These are phyloP conservation scores for Musa balbisiana DNA, from an alignment of 202 grass and related monocot genomes.

Conservation along the genomic window DNA sequence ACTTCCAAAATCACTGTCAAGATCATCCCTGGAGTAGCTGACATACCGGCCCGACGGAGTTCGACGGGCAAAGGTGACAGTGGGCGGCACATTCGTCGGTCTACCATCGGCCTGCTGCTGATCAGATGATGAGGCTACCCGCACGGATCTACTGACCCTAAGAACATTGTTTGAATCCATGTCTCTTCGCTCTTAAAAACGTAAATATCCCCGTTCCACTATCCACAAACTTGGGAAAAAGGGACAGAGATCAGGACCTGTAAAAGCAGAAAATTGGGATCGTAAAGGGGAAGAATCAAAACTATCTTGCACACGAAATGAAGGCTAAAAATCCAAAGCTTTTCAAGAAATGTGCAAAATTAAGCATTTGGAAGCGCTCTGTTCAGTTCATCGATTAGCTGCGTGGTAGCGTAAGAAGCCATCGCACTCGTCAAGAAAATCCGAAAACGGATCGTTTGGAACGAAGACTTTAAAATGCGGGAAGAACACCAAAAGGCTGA, in stretches of 20 bases:
- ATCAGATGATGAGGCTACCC: conserved; percentile 15
- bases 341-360: background rate
- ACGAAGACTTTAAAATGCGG: too few species aligned
- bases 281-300: too few species aligned
- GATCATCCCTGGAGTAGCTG: conserved; percentile 76
- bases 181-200: background rate
- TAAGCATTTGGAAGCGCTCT: background rate
- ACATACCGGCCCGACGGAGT: conserved; percentile 70
- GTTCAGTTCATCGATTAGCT: background rate
- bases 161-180: conserved; percentile 28
- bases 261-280: background rate
- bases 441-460: background rate
- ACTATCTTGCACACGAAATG: background rate
- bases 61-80: conserved; percentile 64
- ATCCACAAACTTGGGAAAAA: too few species aligned
- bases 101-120: background rate
- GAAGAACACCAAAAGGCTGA: background rate
- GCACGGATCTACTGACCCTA: conserved; percentile 28
- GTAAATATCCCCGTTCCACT: background rate
- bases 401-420: background rate
- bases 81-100: background rate
- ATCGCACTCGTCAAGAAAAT: background rate
- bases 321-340: background rate
- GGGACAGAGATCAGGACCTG: background rate
- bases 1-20: conserved; percentile 52